phyloP scores from a whole-genome alignment of 805 yeast species.

The Yamadazyma tumulicola region DNA sequence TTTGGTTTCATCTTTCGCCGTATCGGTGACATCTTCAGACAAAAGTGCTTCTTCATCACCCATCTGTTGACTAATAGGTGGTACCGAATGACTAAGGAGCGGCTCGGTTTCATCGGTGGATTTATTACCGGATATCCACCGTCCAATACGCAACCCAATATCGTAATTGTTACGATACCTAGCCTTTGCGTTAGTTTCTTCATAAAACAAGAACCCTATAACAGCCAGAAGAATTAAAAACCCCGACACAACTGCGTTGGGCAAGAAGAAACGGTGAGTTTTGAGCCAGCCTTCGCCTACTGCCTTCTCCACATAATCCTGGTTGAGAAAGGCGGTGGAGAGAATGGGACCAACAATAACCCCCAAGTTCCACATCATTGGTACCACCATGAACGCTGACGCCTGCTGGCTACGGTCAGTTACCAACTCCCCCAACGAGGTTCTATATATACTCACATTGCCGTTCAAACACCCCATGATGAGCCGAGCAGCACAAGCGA shows the following conservation, averaged over 20 bases:
- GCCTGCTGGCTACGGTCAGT: conserved; percentile 12
- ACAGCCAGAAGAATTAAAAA: conserved; percentile 21
- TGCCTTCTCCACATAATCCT: background rate
- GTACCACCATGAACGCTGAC: conserved; percentile 13
- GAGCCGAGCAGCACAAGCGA: conserved; percentile 26
- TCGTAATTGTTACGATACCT: conserved; percentile 20
- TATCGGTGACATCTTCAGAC: background rate
- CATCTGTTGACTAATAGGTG: conserved; percentile 1
- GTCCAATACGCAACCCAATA: conserved; percentile 33
- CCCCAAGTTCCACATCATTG: conserved; percentile 16
- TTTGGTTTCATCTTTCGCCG: conserved; percentile 1
- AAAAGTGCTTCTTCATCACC: background rate
- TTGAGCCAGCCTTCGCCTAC: conserved; percentile 1
- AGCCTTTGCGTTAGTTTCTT: conserved; percentile 28
- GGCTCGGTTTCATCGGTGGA: background rate
- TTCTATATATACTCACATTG: conserved; percentile 11
- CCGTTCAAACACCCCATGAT: conserved; percentile 22
- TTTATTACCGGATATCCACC: conserved; percentile 13
- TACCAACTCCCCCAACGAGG: conserved; percentile 15
- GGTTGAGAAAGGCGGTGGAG: background rate
- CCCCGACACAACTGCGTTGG: conserved; percentile 29
- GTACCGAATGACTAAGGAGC: too few species aligned
- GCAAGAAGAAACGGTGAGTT: conserved; percentile 32
- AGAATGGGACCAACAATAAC: conserved; percentile 11
- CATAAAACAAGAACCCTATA: conserved; percentile 30